Evolutionary conservation across 257 asterid species (phyloP).

Genomic region (Paraleonurus japonicus): DNA sequence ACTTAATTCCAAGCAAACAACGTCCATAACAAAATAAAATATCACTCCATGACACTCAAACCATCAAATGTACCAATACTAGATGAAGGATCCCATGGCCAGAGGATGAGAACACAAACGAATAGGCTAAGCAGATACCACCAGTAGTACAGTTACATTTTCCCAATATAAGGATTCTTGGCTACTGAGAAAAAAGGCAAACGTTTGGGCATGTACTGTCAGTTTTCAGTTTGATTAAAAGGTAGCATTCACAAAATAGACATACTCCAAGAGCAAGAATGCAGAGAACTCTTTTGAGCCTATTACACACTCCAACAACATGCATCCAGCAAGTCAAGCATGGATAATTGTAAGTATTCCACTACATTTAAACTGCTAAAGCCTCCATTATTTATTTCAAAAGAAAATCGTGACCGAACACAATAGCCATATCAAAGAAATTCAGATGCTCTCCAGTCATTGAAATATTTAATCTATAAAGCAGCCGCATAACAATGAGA

Average conservation of each 20-base stretch:
- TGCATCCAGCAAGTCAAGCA: background rate
- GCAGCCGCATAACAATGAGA: background rate
- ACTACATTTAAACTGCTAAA: background rate
- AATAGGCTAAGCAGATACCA: slow-evolving; percentile 11
- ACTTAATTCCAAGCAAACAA: background rate
- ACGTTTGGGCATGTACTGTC: background rate
- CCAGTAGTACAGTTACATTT: background rate
- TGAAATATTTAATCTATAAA: background rate
- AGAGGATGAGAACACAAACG: slow-evolving; percentile 9
- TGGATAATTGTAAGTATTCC: background rate
- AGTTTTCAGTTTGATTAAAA: slow-evolving; percentile 13
- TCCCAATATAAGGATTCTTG: slow-evolving; percentile 11
- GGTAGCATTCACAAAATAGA: background rate
- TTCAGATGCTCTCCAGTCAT: background rate
- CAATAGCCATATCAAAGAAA: background rate
- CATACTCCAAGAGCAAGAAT: background rate
- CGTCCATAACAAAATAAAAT: background rate
- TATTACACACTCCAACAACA: background rate
- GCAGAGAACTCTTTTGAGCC: background rate
- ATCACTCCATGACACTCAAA: background rate
- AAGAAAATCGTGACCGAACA: background rate
- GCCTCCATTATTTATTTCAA: background rate
- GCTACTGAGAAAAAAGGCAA: background rate
- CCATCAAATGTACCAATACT: background rate
- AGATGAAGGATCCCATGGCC: slow-evolving; percentile 1